A percentile compares a stretch with the other conserved stretches of the same genome.
phyloP scores from a whole-genome alignment of 768 basidiomycete species.

The Ephemerocybe angulata region DNA sequence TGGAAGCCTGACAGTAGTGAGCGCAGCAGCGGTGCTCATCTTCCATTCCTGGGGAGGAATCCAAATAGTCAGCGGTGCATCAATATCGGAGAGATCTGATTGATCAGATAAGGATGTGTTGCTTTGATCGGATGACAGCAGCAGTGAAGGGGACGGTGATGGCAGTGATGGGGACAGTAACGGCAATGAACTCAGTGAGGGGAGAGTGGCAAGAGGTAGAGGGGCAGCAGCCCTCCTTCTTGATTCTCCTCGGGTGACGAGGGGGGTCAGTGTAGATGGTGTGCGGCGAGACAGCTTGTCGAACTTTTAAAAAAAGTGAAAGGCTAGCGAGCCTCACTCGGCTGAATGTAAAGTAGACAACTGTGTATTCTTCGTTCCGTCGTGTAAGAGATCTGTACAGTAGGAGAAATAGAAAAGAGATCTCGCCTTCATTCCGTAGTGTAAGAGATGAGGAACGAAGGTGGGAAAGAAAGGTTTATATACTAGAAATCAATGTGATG shows the following conservation, averaged over 20 bases:
- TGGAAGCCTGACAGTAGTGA: constrained; percentile 8
- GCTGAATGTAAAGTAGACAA: too few relatives aligned
- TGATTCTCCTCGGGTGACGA: neutral
- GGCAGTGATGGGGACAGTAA: neutral
- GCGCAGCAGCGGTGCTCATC: neutral
- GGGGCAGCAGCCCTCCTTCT: neutral
- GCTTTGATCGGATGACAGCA: neutral
- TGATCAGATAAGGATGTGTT: neutral
- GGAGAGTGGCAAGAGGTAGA: neutral
- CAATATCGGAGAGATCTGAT: neutral
- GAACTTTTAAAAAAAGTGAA: constrained; percentile 2
- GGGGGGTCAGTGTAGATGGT: neutral
- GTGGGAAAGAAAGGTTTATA: too few relatives aligned
- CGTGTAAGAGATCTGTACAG: too few relatives aligned
- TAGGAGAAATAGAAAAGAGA: too few relatives aligned
- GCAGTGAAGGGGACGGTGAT: neutral
- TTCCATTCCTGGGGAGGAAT: neutral
- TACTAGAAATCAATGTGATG: too few relatives aligned
- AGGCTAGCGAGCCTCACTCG: constrained; percentile 2
- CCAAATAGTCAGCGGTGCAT: neutral
- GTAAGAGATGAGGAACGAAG: too few relatives aligned
- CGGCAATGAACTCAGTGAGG: neutral
- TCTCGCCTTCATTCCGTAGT: too few relatives aligned
- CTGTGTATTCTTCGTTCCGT: too few relatives aligned
- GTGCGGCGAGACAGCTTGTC: constrained; percentile 1